Evolutionary conservation across 257 asterid species (phyloP).

Genomic region (Striga asiatica): DNA sequence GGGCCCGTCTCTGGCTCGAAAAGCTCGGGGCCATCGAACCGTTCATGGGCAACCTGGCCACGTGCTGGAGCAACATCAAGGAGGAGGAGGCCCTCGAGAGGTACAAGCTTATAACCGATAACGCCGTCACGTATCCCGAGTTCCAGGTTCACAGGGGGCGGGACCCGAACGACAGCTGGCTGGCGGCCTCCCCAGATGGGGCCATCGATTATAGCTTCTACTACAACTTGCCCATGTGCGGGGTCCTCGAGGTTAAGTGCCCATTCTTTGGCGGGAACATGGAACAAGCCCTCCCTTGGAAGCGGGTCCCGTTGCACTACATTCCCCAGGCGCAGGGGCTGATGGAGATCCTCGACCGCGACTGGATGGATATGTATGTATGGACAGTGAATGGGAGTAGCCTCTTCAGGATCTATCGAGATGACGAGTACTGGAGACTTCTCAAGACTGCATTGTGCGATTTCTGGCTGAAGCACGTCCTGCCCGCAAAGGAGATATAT

Average conservation of each 20-base stretch:
- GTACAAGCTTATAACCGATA: conserved; percentile 52
- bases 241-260: conserved; percentile 76
- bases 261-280: conserved; percentile 54
- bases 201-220: conserved; percentile 27
- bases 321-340: conserved; percentile 91
- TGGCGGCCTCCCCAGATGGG: conserved; percentile 92
- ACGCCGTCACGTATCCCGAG: conserved; percentile 33
- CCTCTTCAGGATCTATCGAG: conserved; percentile 58
- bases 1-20: conserved; percentile 74
- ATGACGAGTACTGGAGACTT: conserved; percentile 49
- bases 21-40: conserved; percentile 70
- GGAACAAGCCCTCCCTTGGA: conserved; percentile 48
- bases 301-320: conserved; percentile 52
- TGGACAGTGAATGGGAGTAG: conserved; percentile 81
- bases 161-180: conserved; percentile 42
- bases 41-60: conserved; percentile 58
- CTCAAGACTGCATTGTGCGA: conserved; percentile 61
- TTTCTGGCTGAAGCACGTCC: conserved; percentile 92
- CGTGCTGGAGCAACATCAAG: conserved; percentile 68
- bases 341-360: conserved; percentile 80
- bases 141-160: conserved; percentile 42
- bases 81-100: conserved; percentile 73
- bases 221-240: conserved; percentile 40
- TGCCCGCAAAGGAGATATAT: conserved; percentile 61
- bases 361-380: conserved; percentile 78